Conservation (phyloP, 371 early-diverging fungal genomes). For the Actinomortierella ambigua region DNA sequence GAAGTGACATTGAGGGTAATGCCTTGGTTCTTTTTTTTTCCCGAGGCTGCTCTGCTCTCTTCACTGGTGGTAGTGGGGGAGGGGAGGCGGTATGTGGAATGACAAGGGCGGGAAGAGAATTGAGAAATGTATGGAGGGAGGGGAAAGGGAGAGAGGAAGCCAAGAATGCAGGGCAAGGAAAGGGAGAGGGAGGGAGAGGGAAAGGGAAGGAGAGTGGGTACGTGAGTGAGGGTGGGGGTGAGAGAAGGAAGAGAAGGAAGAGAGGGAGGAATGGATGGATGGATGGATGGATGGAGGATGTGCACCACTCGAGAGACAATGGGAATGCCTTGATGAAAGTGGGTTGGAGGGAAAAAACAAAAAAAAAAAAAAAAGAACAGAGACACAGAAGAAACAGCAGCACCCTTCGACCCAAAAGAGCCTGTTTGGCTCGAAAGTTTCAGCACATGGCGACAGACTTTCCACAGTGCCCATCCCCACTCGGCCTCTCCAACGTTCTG, state of each 20-base stretch:
- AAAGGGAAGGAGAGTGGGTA: neutral
- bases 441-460: too few relatives aligned
- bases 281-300: neutral
- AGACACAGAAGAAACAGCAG: too few relatives aligned
- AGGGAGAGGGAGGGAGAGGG: neutral
- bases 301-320: too few relatives aligned
- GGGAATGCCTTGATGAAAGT: too few relatives aligned
- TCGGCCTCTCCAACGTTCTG: too few relatives aligned
- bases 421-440: too few relatives aligned
- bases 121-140: neutral
- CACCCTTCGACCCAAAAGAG: too few relatives aligned
- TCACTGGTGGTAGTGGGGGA: neutral
- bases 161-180: neutral
- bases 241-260: neutral
- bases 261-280: neutral
- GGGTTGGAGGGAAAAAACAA: too few relatives aligned
- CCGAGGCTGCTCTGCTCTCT: too few relatives aligned
- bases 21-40: too few relatives aligned
- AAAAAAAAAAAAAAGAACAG: too few relatives aligned
- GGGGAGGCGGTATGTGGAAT: neutral
- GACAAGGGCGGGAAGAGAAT: neutral
- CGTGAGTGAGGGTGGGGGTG: neutral
- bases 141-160: neutral
- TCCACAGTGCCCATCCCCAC: too few relatives aligned
- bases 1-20: slow-evolving; percentile 1